These are phyloP conservation scores for Uromyces viciae-fabae DNA, from an alignment of 1,284 basidiomycete species.

Conservation along the genomic window DNA sequence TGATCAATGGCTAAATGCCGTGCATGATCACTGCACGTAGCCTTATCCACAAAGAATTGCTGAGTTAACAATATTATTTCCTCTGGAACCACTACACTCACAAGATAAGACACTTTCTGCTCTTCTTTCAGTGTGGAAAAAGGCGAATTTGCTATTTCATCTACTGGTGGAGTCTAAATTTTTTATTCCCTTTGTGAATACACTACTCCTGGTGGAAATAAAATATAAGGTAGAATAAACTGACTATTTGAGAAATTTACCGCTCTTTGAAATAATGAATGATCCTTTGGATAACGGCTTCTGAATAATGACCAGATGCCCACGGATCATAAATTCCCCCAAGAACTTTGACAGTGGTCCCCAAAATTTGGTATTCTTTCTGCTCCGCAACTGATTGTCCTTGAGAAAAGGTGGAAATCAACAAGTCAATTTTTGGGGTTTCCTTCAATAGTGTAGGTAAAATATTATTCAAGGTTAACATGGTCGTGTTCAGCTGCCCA, in stretches of 20 bases:
- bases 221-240: background rate
- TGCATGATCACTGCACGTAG: background rate
- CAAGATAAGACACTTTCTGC: background rate
- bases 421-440: background rate
- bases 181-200: too few species aligned
- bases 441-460: background rate
- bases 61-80: background rate
- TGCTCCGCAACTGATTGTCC: background rate
- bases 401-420: background rate
- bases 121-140: background rate
- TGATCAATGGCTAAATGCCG: background rate
- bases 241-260: background rate
- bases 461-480: background rate
- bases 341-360: background rate
- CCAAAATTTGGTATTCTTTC: background rate
- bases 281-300: background rate
- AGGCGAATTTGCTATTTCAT: background rate
- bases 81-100: background rate
- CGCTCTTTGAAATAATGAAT: background rate
- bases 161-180: background rate
- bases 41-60: background rate
- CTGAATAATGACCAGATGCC: background rate
- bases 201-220: too few species aligned
- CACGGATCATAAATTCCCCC: background rate
- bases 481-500: background rate